These are phyloP conservation scores for Candida oleophila DNA, from an alignment of 805 yeast genomes.

Conservation along the genomic window DNA sequence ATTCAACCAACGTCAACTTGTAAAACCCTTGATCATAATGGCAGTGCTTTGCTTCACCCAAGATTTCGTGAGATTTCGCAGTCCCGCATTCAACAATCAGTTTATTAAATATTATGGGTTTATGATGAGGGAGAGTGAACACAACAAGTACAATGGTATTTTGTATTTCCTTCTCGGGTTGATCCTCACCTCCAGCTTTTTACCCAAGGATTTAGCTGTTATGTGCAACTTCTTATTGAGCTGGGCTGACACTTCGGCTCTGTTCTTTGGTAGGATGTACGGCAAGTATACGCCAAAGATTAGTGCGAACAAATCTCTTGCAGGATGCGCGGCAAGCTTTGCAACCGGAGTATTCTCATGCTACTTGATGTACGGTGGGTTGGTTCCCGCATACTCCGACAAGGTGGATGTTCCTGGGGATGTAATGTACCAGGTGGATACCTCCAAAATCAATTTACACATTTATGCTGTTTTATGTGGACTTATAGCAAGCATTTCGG, in stretches of 20 bases:
- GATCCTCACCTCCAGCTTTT: slow-evolving; percentile 12
- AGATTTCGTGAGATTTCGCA: slow-evolving; percentile 14
- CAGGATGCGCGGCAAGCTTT: slow-evolving; percentile 73
- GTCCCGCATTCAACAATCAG: slow-evolving; percentile 11
- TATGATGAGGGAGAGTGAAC: slow-evolving; percentile 16
- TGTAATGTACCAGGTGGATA: slow-evolving; percentile 18
- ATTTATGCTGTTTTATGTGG: slow-evolving; percentile 22
- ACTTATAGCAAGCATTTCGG: slow-evolving; percentile 24
- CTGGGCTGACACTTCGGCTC: slow-evolving; percentile 85
- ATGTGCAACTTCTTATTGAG: slow-evolving; percentile 17
- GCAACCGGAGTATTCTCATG: slow-evolving; percentile 12
- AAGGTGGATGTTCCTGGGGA: slow-evolving; percentile 19
- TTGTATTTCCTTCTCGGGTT: slow-evolving; percentile 19
- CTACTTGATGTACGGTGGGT: slow-evolving; percentile 15
- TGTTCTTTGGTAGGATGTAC: slow-evolving; percentile 83
- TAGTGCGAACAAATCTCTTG: slow-evolving; percentile 73
- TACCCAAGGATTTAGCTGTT: slow-evolving; percentile 16
- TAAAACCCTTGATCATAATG: slow-evolving; percentile 12
- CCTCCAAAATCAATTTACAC: slow-evolving; percentile 18
- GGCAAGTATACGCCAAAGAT: slow-evolving; percentile 84
- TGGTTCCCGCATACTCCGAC: slow-evolving; percentile 17
- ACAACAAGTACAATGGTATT: slow-evolving; percentile 16
- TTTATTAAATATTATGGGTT: slow-evolving; percentile 11
- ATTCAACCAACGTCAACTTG: slow-evolving; percentile 12
- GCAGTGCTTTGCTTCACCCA: slow-evolving; percentile 10